These are phyloP conservation scores for Metarhizium sp. DNA, from an alignment of 2,329 filamentous ascomycete species.

Conservation along the genomic window DNA sequence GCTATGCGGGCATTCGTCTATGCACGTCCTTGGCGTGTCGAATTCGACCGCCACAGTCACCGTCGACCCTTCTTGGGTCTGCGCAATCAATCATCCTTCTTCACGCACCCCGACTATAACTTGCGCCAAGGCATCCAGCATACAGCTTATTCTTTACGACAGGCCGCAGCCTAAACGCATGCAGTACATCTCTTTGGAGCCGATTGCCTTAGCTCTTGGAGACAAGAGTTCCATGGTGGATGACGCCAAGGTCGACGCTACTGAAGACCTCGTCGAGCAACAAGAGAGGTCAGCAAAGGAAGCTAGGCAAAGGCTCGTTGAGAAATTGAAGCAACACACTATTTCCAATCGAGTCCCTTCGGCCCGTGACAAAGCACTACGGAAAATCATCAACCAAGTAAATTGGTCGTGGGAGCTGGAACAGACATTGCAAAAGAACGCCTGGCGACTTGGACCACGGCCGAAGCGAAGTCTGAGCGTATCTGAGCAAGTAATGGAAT, in stretches of 20 bases:
- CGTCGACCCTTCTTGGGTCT: slow-evolving; percentile 59
- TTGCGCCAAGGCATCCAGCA: slow-evolving; percentile 60
- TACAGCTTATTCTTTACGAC: slow-evolving; percentile 86
- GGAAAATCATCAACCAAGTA: slow-evolving; percentile 80
- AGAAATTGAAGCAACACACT: slow-evolving; percentile 83
- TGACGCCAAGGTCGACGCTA: slow-evolving; percentile 30
- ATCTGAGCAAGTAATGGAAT: slow-evolving; percentile 88
- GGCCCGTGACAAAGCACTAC: slow-evolving; percentile 71
- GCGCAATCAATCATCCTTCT: slow-evolving; percentile 44
- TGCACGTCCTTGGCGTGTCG: slow-evolving; percentile 78
- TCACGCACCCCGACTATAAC: slow-evolving; percentile 59
- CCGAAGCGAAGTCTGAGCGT: slow-evolving; percentile 82
- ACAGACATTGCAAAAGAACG: slow-evolving; percentile 78
- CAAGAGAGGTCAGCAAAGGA: slow-evolving; percentile 50
- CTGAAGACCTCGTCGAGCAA: slow-evolving; percentile 64
- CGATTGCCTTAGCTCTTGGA: slow-evolving; percentile 77
- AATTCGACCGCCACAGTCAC: slow-evolving; percentile 50
- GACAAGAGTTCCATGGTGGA: slow-evolving; percentile 49
- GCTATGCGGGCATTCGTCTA: slow-evolving; percentile 70
- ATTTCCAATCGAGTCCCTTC: slow-evolving; percentile 70
- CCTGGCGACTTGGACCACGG: slow-evolving; percentile 71
- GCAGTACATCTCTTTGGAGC: slow-evolving; percentile 90
- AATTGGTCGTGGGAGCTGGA: slow-evolving; percentile 94
- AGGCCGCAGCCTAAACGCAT: slow-evolving; percentile 76
- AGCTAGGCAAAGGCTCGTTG: slow-evolving; percentile 57